These are phyloP conservation scores for Pythium phragmitis DNA, from an alignment of 352 stramenopile genomes.

Conservation along the genomic window DNA sequence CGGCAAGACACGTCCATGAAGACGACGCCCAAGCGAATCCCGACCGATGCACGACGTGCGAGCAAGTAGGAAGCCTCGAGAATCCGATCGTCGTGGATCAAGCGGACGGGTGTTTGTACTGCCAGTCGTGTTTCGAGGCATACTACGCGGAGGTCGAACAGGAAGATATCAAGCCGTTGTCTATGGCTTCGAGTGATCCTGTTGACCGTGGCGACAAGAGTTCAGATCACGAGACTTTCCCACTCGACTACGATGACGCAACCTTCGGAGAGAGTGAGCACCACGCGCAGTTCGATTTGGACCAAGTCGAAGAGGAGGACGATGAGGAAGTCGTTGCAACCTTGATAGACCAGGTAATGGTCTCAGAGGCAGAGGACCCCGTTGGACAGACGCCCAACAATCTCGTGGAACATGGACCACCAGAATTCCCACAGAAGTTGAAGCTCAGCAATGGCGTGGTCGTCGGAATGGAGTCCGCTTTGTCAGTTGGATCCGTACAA, in stretches of 20 bases:
- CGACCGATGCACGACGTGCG: slow-evolving; percentile 53
- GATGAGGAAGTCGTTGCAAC: too few relatives aligned
- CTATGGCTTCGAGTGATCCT: background rate
- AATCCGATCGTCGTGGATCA: slow-evolving; percentile 52
- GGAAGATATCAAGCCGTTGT: background rate
- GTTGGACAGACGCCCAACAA: background rate
- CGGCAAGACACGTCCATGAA: background rate
- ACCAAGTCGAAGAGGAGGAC: too few relatives aligned
- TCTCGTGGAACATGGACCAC: background rate
- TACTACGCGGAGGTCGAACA: slow-evolving; percentile 42
- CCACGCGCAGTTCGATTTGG: too few relatives aligned
- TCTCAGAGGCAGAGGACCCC: background rate
- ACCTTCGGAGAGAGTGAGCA: background rate
- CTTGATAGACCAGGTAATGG: too few relatives aligned
- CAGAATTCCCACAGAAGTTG: background rate
- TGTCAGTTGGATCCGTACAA: background rate
- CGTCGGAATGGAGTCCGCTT: background rate
- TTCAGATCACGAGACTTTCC: background rate
- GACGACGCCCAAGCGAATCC: background rate
- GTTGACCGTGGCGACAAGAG: background rate
- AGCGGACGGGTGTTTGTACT: slow-evolving; percentile 69
- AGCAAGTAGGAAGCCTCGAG: slow-evolving; percentile 1
- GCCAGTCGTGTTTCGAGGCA: slow-evolving; percentile 57
- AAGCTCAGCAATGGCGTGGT: background rate
- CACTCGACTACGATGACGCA: background rate